phyloP scores from a whole-genome alignment of 148 eudicot species.

The Rhododendron ovatum region DNA sequence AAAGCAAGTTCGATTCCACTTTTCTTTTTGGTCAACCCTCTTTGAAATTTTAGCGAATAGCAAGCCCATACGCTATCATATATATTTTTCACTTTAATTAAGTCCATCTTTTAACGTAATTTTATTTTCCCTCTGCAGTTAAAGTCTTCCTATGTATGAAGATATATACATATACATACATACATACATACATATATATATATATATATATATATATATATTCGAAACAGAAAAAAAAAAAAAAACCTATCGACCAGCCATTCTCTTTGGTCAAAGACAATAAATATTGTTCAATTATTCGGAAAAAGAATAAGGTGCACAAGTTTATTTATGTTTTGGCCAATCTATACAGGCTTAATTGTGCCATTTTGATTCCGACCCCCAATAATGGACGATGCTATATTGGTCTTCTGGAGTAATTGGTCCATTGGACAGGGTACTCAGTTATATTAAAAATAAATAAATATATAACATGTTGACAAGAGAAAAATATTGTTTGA shows the following conservation, averaged over 20 bases:
- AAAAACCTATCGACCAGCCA: not conserved
- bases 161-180: too few relatives aligned
- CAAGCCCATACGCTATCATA: not conserved
- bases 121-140: not conserved
- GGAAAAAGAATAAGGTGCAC: not conserved
- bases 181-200: too few relatives aligned
- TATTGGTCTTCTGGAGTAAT: not conserved
- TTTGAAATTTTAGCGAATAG: not conserved
- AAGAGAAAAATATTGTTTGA: not conserved
- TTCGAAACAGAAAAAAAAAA: not conserved
- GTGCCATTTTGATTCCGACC: not conserved
- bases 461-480: not conserved
- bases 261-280: not conserved
- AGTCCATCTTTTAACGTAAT: not conserved
- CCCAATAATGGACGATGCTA: not conserved
- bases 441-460: not conserved
- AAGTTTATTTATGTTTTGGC: not conserved
- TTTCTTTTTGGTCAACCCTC: not conserved
- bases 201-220: too few relatives aligned
- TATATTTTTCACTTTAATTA: not conserved
- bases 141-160: not conserved
- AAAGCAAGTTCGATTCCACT: not conserved
- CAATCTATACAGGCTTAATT: too few relatives aligned
- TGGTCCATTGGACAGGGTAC: not conserved
- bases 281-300: not conserved